Evolutionary conservation across 768 basidiomycete genomes (phyloP).

Genomic region (Leucocoprinus birnbaumii): DNA sequence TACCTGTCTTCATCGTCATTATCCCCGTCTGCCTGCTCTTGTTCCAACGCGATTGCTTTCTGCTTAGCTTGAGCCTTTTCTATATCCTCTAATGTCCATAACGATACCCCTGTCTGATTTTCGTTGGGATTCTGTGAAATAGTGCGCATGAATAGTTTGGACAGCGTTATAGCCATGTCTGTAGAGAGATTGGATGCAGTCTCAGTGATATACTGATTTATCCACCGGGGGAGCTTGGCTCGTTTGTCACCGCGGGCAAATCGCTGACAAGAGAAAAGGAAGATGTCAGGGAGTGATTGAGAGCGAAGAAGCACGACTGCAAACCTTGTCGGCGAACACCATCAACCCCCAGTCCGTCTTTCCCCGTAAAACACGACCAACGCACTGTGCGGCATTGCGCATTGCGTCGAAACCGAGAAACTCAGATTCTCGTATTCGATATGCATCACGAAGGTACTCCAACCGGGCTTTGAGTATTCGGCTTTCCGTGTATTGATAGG

Average conservation of each 20-base stretch:
- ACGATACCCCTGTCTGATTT: constrained; percentile 88
- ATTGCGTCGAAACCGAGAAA: constrained; percentile 99
- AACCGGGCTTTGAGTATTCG: constrained; percentile 95
- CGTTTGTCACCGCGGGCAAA: constrained; percentile 92
- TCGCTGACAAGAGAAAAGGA: constrained; percentile 60
- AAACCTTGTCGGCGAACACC: constrained; percentile 98
- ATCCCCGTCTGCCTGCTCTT: constrained; percentile 35
- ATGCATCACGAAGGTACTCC: constrained; percentile 97
- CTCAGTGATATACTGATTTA: constrained; percentile 99
- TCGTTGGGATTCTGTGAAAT: constrained; percentile 98
- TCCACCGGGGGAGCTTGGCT: constrained; percentile 96
- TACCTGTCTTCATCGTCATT: constrained; percentile 58
- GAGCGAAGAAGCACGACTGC: background rate
- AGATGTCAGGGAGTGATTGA: background rate
- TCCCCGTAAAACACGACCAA: constrained; percentile 94
- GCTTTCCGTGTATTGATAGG: constrained; percentile 98
- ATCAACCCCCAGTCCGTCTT: constrained; percentile 99
- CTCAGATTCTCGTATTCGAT: constrained; percentile 97
- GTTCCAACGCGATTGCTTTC: constrained; percentile 55
- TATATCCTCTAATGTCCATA: constrained; percentile 94
- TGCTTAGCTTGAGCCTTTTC: constrained; percentile 84
- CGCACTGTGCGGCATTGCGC: constrained; percentile 98
- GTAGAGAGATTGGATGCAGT: constrained; percentile 96
- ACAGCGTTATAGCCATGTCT: constrained; percentile 93
- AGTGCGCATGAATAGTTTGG: constrained; percentile 96